Evolutionary conservation across 257 asterid species (phyloP).

Genomic region (Penstemon davidsonii): DNA sequence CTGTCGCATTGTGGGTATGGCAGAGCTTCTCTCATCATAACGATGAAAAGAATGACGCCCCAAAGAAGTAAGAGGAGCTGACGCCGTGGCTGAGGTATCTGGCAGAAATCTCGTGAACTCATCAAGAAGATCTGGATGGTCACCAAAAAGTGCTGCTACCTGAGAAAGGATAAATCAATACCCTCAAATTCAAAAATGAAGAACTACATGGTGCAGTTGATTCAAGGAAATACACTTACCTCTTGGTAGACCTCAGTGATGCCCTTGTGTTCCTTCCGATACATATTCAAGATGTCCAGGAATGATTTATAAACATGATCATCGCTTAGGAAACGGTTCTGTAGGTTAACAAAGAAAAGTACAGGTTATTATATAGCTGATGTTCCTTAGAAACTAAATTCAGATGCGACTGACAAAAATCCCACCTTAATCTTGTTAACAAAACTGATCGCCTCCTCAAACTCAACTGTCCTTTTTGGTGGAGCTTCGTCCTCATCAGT

Average conservation of each 20-base stretch:
- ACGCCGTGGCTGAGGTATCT: slow-evolving; percentile 65
- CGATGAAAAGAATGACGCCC: slow-evolving; percentile 60
- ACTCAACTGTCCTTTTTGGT: slow-evolving; percentile 88
- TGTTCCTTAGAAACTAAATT: slow-evolving; percentile 19
- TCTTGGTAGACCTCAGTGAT: slow-evolving; percentile 91
- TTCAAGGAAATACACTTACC: slow-evolving; percentile 47
- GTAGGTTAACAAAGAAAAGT: slow-evolving; percentile 36
- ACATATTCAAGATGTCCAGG: slow-evolving; percentile 96
- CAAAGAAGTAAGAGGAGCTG: slow-evolving; percentile 62
- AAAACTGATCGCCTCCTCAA: slow-evolving; percentile 93
- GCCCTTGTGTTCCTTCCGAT: slow-evolving; percentile 94
- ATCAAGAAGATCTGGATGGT: slow-evolving; percentile 89
- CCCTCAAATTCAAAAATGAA: slow-evolving; percentile 9
- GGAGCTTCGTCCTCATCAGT: slow-evolving; percentile 85
- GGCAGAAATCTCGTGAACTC: slow-evolving; percentile 97
- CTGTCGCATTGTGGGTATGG: slow-evolving; percentile 57
- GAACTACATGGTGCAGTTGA: slow-evolving; percentile 1
- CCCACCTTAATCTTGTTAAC: slow-evolving; percentile 95
- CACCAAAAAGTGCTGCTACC: slow-evolving; percentile 86
- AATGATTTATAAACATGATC: slow-evolving; percentile 94
- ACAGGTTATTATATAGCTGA: background rate
- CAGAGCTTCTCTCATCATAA: slow-evolving; percentile 83
- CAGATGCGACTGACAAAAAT: slow-evolving; percentile 12
- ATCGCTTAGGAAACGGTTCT: slow-evolving; percentile 89
- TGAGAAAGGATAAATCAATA: slow-evolving; percentile 35